A percentile compares a stretch with the other conserved stretches of the same genome.
These are phyloP conservation scores for Dactylellina cionopaga DNA, from an alignment of 2,329 filamentous ascomycete species.

Conservation along the genomic window DNA sequence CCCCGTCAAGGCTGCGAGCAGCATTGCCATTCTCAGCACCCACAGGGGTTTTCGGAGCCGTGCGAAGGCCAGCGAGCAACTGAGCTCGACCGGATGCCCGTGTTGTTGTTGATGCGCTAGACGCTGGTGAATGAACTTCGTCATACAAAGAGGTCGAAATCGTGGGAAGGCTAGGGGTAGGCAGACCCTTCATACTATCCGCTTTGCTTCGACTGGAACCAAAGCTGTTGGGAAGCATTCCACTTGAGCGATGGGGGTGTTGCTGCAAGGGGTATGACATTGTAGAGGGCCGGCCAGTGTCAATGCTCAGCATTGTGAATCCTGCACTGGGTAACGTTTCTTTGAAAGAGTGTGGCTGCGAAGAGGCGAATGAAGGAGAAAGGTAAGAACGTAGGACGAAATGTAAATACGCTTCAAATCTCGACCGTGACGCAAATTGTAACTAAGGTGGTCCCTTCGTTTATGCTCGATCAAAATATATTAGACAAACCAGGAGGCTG, in stretches of 20 bases:
- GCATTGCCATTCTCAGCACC: conserved; percentile 55
- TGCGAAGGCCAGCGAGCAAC: conserved; percentile 89
- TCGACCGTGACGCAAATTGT: conserved; percentile 7
- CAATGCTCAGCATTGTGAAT: conserved; percentile 52
- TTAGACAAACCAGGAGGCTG: no score
- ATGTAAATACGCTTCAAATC: background rate
- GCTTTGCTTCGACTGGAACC: conserved; percentile 21
- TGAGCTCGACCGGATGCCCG: conserved; percentile 73
- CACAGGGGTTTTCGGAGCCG: conserved; percentile 84
- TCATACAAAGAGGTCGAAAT: conserved; percentile 49
- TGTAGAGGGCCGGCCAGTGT: conserved; percentile 43
- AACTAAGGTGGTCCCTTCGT: no score
- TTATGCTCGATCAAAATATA: no score
- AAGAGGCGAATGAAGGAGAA: background rate
- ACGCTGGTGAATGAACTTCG: conserved; percentile 15
- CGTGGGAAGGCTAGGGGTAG: conserved; percentile 32
- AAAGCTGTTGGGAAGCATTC: conserved; percentile 33
- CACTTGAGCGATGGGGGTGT: conserved; percentile 21
- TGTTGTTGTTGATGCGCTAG: background rate
- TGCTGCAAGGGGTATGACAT: conserved; percentile 44
- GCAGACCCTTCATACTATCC: conserved; percentile 19
- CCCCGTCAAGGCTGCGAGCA: conserved; percentile 61
- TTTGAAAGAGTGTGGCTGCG: background rate
- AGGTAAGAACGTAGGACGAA: background rate
- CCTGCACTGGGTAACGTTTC: conserved; percentile 17